Evolutionary conservation across 768 basidiomycete species (phyloP), one percentile per base, ranked within the genome.

Genomic region (Piloderma croceum): DNA sequence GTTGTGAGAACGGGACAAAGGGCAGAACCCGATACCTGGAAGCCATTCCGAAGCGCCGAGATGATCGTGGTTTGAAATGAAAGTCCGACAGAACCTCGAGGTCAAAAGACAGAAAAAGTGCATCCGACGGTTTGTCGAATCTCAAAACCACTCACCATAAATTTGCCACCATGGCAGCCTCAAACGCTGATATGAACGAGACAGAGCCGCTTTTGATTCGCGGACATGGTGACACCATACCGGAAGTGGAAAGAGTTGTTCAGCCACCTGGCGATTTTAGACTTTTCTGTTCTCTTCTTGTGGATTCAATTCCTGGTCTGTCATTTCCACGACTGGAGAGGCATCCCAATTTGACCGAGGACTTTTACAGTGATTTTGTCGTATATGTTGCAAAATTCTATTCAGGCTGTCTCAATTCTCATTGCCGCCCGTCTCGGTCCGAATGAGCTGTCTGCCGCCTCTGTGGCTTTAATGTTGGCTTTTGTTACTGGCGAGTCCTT

Each of bases 391-490:
- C 84, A 87, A 58, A 83, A 84, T 52, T 85, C 83, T 4, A 70
- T 83, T 25, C 84, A 85, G 57, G 81, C 82, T 3, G 62, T 68
- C 13, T 74, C 81, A 13, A 69, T 85, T 38, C 48, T 83, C 24
- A 69, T 86, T 47, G 73, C 71, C 9, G 82, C 83, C 19, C 76
- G 76, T 15, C 69, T 87, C 7, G 83, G 85, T 3, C 76, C 83
- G 15, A 65, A 79, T 47, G 77, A 83, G 51, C 65, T 88, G 12
- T 83, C 83, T 1, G 78, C 75, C 2, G 73, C 85, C 10, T 83
- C 85, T 31, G 82, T 86, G 50, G 72, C 81, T 21, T 63, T 83
- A 54, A 87, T 87, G 83, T 61, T 88, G 49, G 83, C 83, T 11
- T 83, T 78, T 54, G 84, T 85, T 6, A 82, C 84, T 70, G 81